Percentiles rank a stretch among this genome's conserved stretches.
phyloP scores from a whole-genome alignment of 345 rosid species.

The Abelmoschus esculentus region DNA sequence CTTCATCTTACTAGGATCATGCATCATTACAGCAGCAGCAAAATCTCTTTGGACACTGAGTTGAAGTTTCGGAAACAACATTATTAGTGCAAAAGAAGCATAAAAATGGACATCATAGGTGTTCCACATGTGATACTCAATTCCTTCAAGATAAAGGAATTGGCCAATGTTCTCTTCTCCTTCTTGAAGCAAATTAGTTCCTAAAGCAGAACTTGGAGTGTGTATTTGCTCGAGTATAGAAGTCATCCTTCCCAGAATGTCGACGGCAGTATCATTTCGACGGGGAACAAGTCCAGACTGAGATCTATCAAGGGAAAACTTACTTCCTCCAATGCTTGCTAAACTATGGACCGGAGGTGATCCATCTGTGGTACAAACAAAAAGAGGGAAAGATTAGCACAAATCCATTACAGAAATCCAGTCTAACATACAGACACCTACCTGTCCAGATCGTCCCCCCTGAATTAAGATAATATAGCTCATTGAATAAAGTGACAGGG shows the following conservation, averaged over 20 bases:
- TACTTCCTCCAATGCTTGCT: conserved; percentile 46
- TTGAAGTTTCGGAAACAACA: conserved; percentile 85
- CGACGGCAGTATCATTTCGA: conserved; percentile 43
- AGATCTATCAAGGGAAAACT: conserved; percentile 75
- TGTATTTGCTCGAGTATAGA: conserved; percentile 54
- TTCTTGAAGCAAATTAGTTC: conserved; percentile 74
- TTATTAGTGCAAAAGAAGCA: conserved; percentile 76
- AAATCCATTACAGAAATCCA: not conserved
- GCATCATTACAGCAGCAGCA: conserved; percentile 91
- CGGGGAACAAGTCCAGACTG: conserved; percentile 26
- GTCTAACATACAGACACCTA: conserved; percentile 36
- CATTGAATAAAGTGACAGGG: conserved; percentile 77
- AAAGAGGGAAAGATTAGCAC: not conserved
- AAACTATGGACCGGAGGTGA: conserved; percentile 64
- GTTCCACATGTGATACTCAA: conserved; percentile 93
- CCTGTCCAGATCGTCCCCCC: conserved; percentile 98
- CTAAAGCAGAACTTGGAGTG: conserved; percentile 74
- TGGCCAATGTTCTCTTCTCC: conserved; percentile 97
- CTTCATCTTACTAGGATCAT: conserved; percentile 67
- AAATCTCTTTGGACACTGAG: conserved; percentile 93
- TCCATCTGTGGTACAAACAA: conserved; percentile 51
- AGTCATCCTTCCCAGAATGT: conserved; percentile 71
- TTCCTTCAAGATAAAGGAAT: conserved; percentile 87
- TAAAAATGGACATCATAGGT: conserved; percentile 96
- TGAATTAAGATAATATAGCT: conserved; percentile 87